Conservation (phyloP, 2,329 filamentous ascomycete species). For the Alternaria postmessia region DNA sequence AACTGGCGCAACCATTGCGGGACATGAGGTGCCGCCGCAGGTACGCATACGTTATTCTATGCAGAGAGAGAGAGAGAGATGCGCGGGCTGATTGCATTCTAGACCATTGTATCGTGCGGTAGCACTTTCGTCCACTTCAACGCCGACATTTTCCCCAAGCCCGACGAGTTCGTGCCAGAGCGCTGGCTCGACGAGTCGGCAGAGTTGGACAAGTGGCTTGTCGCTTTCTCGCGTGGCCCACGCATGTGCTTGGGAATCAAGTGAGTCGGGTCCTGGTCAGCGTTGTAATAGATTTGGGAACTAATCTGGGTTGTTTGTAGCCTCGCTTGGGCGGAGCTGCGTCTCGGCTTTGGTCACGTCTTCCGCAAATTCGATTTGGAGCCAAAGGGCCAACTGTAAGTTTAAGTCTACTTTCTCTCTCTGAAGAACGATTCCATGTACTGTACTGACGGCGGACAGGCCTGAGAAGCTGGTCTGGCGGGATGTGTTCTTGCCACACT, state of each 20-base stretch:
- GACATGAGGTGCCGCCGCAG: constrained; percentile 26
- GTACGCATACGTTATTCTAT: constrained; percentile 19
- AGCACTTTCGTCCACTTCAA: constrained; percentile 49
- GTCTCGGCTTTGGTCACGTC: constrained; percentile 41
- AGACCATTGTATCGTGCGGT: constrained; percentile 39
- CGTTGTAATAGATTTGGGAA: background rate
- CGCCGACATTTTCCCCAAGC: constrained; percentile 40
- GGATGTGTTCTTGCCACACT: constrained; percentile 35
- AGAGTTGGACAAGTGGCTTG: constrained; percentile 40
- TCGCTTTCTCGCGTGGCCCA: constrained; percentile 48
- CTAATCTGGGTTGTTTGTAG: constrained; percentile 14
- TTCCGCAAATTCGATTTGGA: constrained; percentile 43
- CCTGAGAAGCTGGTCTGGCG: constrained; percentile 28
- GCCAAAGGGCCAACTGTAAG: constrained; percentile 32
- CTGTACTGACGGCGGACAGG: constrained; percentile 19
- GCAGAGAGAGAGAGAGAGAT: background rate
- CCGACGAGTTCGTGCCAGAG: constrained; percentile 41
- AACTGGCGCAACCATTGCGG: constrained; percentile 32
- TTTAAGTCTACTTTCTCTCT: background rate
- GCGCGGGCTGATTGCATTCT: background rate
- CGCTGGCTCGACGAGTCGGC: constrained; percentile 40
- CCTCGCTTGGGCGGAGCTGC: constrained; percentile 47
- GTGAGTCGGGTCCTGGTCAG: constrained; percentile 18
- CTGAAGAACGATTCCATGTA: background rate
- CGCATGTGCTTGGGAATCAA: constrained; percentile 46